phyloP scores from a whole-genome alignment of 257 asterid genomes.

The Solanum bulbocastanum region DNA sequence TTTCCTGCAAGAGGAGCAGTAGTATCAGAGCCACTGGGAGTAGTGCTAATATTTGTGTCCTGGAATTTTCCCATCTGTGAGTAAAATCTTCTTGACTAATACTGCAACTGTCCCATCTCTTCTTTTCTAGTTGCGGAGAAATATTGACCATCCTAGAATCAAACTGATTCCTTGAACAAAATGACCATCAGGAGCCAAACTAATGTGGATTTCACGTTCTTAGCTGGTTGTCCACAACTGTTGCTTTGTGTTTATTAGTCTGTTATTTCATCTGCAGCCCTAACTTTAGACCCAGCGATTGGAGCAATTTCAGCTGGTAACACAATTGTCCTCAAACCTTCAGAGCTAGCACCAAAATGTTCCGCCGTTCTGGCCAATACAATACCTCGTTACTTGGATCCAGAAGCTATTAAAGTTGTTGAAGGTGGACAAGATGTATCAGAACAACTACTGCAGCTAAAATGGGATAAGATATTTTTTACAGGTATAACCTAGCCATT shows the following conservation, averaged over 20 bases:
- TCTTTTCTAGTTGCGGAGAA: not conserved
- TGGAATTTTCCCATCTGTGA: constrained; percentile 91
- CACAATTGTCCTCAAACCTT: constrained; percentile 58
- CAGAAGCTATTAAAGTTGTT: constrained; percentile 52
- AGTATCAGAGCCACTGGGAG: constrained; percentile 83
- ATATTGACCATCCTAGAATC: not conserved
- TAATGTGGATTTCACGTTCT: not conserved
- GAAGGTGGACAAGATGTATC: constrained; percentile 67
- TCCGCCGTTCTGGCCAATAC: constrained; percentile 48
- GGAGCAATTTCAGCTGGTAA: constrained; percentile 97
- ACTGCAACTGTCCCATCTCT: not conserved
- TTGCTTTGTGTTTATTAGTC: not conserved
- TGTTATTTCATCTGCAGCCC: constrained; percentile 34
- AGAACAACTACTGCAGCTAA: constrained; percentile 49
- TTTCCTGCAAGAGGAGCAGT: constrained; percentile 67
- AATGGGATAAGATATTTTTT: constrained; percentile 92
- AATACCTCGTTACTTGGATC: constrained; percentile 66
- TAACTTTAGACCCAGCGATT: constrained; percentile 62
- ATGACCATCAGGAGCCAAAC: not conserved
- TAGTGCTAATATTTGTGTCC: constrained; percentile 66
- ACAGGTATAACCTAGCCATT: constrained; percentile 39
- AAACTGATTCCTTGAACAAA: not conserved
- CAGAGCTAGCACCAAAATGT: constrained; percentile 75
- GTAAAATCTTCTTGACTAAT: constrained; percentile 9
- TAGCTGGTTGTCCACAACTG: not conserved